A percentile compares a stretch with the other conserved stretches of the same genome.
Conservation (phyloP, 306 rosid genomes). For the Chamaecrista fasciculata region DNA sequence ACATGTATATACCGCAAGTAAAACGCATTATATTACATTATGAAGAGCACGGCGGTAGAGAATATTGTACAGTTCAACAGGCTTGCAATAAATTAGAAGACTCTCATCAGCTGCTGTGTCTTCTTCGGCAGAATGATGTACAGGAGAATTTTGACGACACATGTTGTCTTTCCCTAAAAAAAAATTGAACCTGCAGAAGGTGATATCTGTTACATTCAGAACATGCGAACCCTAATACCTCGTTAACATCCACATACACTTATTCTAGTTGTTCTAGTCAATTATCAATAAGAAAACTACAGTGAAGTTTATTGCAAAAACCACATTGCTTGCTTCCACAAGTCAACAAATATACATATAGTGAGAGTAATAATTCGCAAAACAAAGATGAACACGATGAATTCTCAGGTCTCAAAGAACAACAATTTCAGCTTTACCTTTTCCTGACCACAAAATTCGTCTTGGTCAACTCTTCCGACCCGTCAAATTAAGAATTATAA, state of each 20-base stretch:
- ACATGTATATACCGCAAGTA: constrained; percentile 7
- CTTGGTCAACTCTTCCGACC: neutral
- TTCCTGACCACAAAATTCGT: neutral
- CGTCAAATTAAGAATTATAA: neutral
- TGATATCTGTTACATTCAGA: neutral
- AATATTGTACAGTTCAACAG: constrained; percentile 93
- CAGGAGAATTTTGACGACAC: constrained; percentile 76
- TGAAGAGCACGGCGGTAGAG: constrained; percentile 74
- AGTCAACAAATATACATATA: too few relatives aligned
- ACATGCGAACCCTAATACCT: neutral
- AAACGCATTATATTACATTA: constrained; percentile 49
- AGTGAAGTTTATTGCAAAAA: neutral
- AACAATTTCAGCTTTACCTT: neutral
- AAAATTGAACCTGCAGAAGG: constrained; percentile 26
- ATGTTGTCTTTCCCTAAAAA: constrained; percentile 33
- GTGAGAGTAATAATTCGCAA: neutral
- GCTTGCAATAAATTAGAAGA: constrained; percentile 87
- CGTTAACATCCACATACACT: neutral
- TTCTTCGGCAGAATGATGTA: constrained; percentile 62
- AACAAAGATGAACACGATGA: neutral
- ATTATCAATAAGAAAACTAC: neutral
- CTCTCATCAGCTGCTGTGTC: constrained; percentile 77
- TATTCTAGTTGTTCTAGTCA: neutral
- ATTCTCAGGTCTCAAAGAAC: neutral
- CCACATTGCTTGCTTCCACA: neutral